Base-by-base conservation (phyloP, 2,329 filamentous ascomycete species). In the Xylariales sp. region DNA sequence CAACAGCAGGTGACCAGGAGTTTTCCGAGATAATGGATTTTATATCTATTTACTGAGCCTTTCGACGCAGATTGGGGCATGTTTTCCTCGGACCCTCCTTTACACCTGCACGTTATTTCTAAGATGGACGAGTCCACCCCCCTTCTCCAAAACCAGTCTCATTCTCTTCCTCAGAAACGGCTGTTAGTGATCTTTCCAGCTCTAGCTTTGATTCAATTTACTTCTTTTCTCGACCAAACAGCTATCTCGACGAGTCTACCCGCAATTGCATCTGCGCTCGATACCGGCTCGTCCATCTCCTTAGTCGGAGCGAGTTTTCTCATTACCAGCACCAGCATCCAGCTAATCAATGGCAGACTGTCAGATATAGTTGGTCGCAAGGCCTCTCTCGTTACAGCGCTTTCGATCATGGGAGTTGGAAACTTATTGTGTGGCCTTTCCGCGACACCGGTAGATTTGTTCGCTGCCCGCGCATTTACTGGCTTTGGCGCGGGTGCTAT, bases 401-500 rank as follows among this genome's bases (percentile, higher is more conserved):
- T 39, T 5, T 7, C 21, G 1, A 4, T 39, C 4, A 9, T 43
- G 16, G 35, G 32, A 12, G 4, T 28, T 2, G 41, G 27, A 5
- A 21, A 43, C 29, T 7, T 43, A 20, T 29, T 60, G 6, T 61
- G 55, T 28, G 53, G 56, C 3, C 51, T 57, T n/a, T 45, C 58
- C 7, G 43, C 44, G 20, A 57, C 43, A 11, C 46, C 46, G 3
- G 46, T 42, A 31, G 44, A 48, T 53, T 46, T 64, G 8, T 61
- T 61, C 32, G 47, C 49, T 10, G 58, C 57, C 24, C 54, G 61
- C 1, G 54, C 51, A 8, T 35, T 64, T 3, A 49, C 51, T 18
- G 58, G 58, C 12, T 45, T 57, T 18, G 55, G 51, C 7, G 50
- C 45, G 10, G 58, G 57, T 4, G 56, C 55, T 1, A 46, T 61